A percentile compares a stretch with the other conserved stretches of the same genome.
phyloP scores from a whole-genome alignment of 2,329 filamentous ascomycete genomes.

The Chaetoscypha palmicola region DNA sequence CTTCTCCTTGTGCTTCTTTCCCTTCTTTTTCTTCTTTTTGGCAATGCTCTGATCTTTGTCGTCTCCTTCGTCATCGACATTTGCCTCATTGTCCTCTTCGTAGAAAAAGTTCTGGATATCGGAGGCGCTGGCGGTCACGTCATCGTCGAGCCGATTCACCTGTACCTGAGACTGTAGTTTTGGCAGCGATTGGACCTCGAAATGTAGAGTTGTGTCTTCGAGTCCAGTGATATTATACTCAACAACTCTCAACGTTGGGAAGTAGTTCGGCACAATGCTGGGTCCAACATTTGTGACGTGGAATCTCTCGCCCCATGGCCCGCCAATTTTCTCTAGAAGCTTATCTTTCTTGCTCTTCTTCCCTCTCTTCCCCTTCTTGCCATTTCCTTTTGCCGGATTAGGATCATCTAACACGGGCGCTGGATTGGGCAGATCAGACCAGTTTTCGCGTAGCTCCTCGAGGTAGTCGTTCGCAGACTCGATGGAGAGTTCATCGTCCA shows the following conservation, averaged over 20 bases:
- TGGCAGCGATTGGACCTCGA: conserved; percentile 8
- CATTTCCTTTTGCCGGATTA: conserved; percentile 40
- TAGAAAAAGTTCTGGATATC: not conserved
- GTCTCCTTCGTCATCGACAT: conserved; percentile 10
- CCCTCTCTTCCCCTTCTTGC: conserved; percentile 44
- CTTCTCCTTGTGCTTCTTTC: conserved; percentile 35
- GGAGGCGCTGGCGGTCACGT: not conserved
- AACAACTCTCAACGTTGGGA: conserved; percentile 80
- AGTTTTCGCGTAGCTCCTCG: conserved; percentile 66
- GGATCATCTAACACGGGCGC: conserved; percentile 16
- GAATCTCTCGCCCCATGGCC: conserved; percentile 78
- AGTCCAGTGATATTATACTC: conserved; percentile 76
- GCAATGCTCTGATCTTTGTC: conserved; percentile 15
- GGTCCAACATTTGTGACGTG: conserved; percentile 74
- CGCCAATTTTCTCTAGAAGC: conserved; percentile 63
- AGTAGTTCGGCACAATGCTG: conserved; percentile 88
- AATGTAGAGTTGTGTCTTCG: conserved; percentile 21
- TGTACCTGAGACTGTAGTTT: conserved; percentile 8
- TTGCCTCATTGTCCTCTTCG: conserved; percentile 5
- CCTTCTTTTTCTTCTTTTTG: conserved; percentile 36
- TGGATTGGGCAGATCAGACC: conserved; percentile 63
- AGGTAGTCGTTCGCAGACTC: conserved; percentile 74
- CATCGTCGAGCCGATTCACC: conserved; percentile 18
- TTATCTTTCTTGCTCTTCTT: conserved; percentile 46
- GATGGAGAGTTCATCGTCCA: conserved; percentile 52